Evolutionary conservation across 768 basidiomycete genomes (phyloP).

Genomic region (Pholiota conissans): DNA sequence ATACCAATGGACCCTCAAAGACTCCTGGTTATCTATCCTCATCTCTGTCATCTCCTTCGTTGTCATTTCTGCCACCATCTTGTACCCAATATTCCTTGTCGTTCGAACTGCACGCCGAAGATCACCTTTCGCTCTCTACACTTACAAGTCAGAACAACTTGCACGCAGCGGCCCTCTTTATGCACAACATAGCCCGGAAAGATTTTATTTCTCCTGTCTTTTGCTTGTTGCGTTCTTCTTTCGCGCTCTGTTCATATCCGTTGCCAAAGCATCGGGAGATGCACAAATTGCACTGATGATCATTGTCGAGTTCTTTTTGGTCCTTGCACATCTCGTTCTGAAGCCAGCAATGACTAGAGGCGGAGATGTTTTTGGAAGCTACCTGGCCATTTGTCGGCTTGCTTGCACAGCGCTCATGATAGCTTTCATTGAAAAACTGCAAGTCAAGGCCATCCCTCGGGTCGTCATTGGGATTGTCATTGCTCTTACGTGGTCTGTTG

Average conservation of each 20-base stretch:
- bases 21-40: slow-evolving; percentile 84
- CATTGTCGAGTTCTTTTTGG: slow-evolving; percentile 61
- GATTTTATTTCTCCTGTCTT: slow-evolving; percentile 67
- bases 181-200: slow-evolving; percentile 62
- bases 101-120: slow-evolving; percentile 41
- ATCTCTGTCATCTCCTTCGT: slow-evolving; percentile 74
- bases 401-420: slow-evolving; percentile 72
- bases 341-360: slow-evolving; percentile 69
- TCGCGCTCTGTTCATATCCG: slow-evolving; percentile 72
- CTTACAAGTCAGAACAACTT: slow-evolving; percentile 31
- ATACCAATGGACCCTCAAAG: slow-evolving; percentile 89
- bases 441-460: slow-evolving; percentile 73
- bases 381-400: slow-evolving; percentile 67
- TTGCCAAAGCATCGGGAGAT: slow-evolving; percentile 58
- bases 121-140: slow-evolving; percentile 29
- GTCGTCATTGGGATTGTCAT: slow-evolving; percentile 78
- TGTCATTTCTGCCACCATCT: slow-evolving; percentile 46
- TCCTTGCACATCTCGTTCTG: slow-evolving; percentile 51
- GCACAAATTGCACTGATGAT: slow-evolving; percentile 71
- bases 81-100: slow-evolving; percentile 48
- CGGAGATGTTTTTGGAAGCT: slow-evolving; percentile 68
- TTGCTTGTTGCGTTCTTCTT: slow-evolving; percentile 59
- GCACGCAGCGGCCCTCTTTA: slow-evolving; percentile 57
- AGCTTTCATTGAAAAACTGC: slow-evolving; percentile 68
- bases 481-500: slow-evolving; percentile 69